Conservation (phyloP, 2,329 filamentous ascomycete genomes). For the Metarhizium brunneum region DNA sequence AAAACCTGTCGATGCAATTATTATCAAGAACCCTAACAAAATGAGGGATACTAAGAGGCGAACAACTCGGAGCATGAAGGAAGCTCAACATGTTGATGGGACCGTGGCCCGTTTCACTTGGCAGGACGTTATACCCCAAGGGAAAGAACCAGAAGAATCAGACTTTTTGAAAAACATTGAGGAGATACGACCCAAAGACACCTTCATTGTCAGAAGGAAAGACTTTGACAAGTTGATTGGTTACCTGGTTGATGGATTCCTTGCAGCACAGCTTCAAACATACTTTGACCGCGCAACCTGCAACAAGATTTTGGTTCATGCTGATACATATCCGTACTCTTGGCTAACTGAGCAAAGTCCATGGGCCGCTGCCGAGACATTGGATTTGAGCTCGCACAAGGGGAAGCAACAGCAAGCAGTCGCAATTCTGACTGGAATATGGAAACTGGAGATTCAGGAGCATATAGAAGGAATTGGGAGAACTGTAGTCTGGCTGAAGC, state of each 20-base stretch:
- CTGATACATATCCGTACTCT: constrained; percentile 14
- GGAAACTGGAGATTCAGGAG: constrained; percentile 40
- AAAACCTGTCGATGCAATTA: constrained; percentile 32
- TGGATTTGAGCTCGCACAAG: constrained; percentile 9
- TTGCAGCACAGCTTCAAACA: constrained; percentile 30
- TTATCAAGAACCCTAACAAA: constrained; percentile 32
- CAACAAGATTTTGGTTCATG: neutral
- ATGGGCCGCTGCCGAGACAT: constrained; percentile 29
- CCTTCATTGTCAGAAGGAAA: constrained; percentile 24
- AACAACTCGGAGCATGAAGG: constrained; percentile 9
- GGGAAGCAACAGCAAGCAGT: constrained; percentile 32
- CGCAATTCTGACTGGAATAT: constrained; percentile 37
- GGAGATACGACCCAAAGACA: constrained; percentile 34
- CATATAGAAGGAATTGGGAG: constrained; percentile 32
- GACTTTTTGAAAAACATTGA: constrained; percentile 32
- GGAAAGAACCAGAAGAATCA: constrained; percentile 14
- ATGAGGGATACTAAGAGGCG: constrained; percentile 13
- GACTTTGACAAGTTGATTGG: constrained; percentile 33
- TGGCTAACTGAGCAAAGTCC: constrained; percentile 34
- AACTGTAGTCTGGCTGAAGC: constrained; percentile 27
- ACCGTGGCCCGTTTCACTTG: constrained; percentile 18
- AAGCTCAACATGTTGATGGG: constrained; percentile 5
- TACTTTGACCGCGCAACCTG: constrained; percentile 25
- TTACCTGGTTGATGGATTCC: constrained; percentile 35
- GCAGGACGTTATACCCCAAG: constrained; percentile 18